phyloP scores from a whole-genome alignment of 1,139 yeast genomes.

The Yamadazyma dendronema region DNA sequence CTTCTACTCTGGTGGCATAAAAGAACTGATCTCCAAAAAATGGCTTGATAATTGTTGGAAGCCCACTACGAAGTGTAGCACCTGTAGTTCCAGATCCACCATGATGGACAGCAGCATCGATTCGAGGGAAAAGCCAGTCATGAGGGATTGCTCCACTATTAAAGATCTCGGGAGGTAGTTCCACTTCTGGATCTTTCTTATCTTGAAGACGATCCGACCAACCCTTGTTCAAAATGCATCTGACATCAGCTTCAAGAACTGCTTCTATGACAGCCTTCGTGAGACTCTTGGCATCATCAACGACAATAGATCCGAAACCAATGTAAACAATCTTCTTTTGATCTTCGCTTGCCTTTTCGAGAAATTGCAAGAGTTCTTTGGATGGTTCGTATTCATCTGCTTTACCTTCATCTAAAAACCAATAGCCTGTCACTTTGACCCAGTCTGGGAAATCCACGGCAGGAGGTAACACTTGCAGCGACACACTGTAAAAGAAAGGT shows the following conservation, averaged over 20 bases:
- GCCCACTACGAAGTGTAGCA: slow-evolving; percentile 79
- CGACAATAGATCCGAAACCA: slow-evolving; percentile 96
- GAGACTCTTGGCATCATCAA: slow-evolving; percentile 72
- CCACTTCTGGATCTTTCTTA: slow-evolving; percentile 42
- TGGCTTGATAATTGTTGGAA: slow-evolving; percentile 89
- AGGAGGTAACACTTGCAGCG: slow-evolving; percentile 87
- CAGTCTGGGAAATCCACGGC: slow-evolving; percentile 92
- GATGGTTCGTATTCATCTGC: slow-evolving; percentile 64
- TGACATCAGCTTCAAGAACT: slow-evolving; percentile 72
- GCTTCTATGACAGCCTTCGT: slow-evolving; percentile 79
- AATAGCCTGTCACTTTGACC: slow-evolving; percentile 92
- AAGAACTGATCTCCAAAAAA: slow-evolving; percentile 96
- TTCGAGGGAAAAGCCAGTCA: slow-evolving; percentile 86
- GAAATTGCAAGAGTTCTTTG: slow-evolving; percentile 54
- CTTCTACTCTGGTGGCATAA: slow-evolving; percentile 83
- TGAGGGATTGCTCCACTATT: slow-evolving; percentile 80
- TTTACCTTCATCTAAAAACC: slow-evolving; percentile 81
- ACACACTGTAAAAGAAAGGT: slow-evolving; percentile 86
- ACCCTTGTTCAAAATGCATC: slow-evolving; percentile 88
- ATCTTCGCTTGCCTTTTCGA: slow-evolving; percentile 58
- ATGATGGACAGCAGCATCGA: slow-evolving; percentile 95
- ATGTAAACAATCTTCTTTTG: slow-evolving; percentile 77
- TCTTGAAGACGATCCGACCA: slow-evolving; percentile 77
- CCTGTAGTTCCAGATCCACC: slow-evolving; percentile 99
- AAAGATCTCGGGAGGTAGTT: slow-evolving; percentile 67